Base-by-base conservation (phyloP, 495 filamentous ascomycete species). In the Neurospora sublineolata region DNA sequence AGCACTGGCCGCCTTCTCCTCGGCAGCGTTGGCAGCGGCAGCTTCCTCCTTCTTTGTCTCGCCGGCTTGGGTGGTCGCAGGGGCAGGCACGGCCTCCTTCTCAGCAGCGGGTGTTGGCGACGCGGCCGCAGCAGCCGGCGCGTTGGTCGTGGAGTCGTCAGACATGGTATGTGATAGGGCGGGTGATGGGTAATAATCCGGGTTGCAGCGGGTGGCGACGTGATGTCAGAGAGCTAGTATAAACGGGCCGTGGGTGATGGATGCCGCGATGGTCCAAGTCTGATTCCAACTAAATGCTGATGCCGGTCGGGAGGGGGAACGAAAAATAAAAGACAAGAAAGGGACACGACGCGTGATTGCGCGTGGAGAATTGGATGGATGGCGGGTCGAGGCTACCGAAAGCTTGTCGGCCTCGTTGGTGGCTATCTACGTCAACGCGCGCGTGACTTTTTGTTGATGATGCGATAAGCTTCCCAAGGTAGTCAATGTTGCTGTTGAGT, bases 181-280 rank as follows among this genome's bases (percentile, higher is more conserved):
- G 68, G 36, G 69, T 60, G 46, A 44, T 52, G 52, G 52, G 52
- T 64, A 64, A 33, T 64, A 64, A 64, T 64, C 52, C 52, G 52
- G 52, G 52, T 8, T 64, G 52, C 52, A 64, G 52, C 52, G 58
- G 46, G 72, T 76, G 73, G 72, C 71, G 72, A 73, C 71, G 75
- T 78, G 76, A 77, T 75, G 76, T 77, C 75, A 75, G 77, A 73
- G 72, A 46, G 69, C 52, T 64, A 64, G 52, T 33, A 64, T 64
- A 33, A 64, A 30, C 27, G 30, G 44, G 52, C 52, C 52, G 52
- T 36, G 23, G 20, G 69, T 14, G 37, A 78, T 78, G 76, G 37
- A 71, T 71, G 52, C 52, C 30, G 69, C 69, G 75, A 77, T 80
- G 75, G 71, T 68, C 52, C 6, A 64, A 36, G 12, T 64, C 52